Evolutionary conservation across 495 filamentous ascomycete genomes (phyloP).

Genomic region (Penicillium bialowiezense): DNA sequence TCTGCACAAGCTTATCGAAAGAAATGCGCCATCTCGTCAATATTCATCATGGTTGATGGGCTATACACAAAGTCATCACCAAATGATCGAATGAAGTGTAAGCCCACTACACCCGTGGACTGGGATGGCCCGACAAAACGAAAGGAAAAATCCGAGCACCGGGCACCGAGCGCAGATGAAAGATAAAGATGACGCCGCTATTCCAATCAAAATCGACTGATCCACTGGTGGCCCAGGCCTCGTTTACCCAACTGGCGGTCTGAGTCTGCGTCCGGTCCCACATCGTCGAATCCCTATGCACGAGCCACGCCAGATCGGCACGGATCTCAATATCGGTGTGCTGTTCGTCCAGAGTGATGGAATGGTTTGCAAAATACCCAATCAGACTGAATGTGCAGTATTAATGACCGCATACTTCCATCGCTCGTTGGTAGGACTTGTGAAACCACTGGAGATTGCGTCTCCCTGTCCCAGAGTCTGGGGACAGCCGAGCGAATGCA

Average conservation of each 20-base stretch:
- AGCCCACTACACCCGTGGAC: too few species aligned
- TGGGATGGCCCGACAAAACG: too few species aligned
- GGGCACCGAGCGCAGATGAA: too few species aligned
- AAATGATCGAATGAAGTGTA: too few species aligned
- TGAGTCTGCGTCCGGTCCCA: background rate
- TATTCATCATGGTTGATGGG: too few species aligned
- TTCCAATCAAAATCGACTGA: background rate
- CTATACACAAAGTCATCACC: too few species aligned
- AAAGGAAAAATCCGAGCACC: too few species aligned
- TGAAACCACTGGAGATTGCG: background rate
- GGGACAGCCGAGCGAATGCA: background rate
- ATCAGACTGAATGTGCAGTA: background rate
- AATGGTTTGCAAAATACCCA: background rate
- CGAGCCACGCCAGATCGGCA: conserved; percentile 1
- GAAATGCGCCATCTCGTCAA: too few species aligned
- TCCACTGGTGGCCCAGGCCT: background rate
- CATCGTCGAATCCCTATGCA: background rate
- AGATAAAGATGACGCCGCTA: too few species aligned
- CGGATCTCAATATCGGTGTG: conserved; percentile 1
- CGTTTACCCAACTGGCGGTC: conserved; percentile 4
- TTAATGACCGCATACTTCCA: background rate
- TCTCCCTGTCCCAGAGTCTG: background rate
- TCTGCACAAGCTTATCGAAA: too few species aligned
- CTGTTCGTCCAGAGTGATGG: background rate
- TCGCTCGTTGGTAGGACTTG: background rate